These are phyloP conservation scores for Heritiera littoralis DNA, from an alignment of 345 rosid genomes.

Conservation along the genomic window DNA sequence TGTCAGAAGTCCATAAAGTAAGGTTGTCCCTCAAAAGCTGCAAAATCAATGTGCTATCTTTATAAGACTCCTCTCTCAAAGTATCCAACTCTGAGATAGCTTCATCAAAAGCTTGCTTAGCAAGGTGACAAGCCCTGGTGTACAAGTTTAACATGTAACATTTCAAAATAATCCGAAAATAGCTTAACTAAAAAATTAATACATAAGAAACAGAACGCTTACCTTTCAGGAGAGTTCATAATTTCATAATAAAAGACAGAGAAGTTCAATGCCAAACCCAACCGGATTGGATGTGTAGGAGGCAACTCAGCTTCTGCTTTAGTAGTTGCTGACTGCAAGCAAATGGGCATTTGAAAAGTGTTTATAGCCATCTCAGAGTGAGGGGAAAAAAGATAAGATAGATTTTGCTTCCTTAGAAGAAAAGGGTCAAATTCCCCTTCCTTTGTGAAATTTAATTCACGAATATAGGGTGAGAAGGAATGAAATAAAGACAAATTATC, in stretches of 20 bases:
- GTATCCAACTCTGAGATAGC: constrained; percentile 72
- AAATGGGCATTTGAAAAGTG: background rate
- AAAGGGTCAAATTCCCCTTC: background rate
- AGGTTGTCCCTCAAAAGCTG: constrained; percentile 77
- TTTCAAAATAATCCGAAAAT: background rate
- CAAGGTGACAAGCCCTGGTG: constrained; percentile 70
- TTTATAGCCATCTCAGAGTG: background rate
- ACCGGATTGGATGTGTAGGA: constrained; percentile 71
- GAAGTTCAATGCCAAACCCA: constrained; percentile 76
- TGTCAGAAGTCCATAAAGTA: constrained; percentile 74
- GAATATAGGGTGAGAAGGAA: background rate
- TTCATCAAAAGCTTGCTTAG: constrained; percentile 71
- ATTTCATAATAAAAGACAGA: constrained; percentile 80
- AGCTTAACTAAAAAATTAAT: background rate
- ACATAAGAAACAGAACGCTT: constrained; percentile 15
- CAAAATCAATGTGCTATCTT: constrained; percentile 78
- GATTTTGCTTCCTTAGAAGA: background rate
- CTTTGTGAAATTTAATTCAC: background rate
- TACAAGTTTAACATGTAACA: constrained; percentile 17
- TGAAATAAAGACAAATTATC: background rate
- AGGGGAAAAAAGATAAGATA: background rate
- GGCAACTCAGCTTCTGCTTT: constrained; percentile 62
- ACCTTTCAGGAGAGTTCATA: constrained; percentile 80
- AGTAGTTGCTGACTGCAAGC: constrained; percentile 53
- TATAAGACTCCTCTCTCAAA: constrained; percentile 70